Evolutionary conservation across 176 grass and related monocot genomes (phyloP).

Genomic region (Raddia distichophylla): DNA sequence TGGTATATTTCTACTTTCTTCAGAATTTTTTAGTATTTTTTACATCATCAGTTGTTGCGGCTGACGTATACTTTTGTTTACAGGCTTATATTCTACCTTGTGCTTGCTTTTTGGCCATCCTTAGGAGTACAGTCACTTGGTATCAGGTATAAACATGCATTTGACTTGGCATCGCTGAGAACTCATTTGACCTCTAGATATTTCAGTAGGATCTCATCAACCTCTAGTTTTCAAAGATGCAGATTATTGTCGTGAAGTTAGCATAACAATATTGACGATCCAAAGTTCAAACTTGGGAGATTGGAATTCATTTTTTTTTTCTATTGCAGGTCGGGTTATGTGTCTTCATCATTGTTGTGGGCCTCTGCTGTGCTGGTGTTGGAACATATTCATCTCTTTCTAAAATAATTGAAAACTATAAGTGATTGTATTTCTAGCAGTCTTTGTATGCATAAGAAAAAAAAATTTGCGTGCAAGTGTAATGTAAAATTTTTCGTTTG

Average conservation of each 20-base stretch:
- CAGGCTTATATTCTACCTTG: slow-evolving; percentile 75
- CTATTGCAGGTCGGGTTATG: slow-evolving; percentile 48
- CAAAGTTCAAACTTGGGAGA: background rate
- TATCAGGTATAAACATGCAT: slow-evolving; percentile 44
- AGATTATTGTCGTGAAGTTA: background rate
- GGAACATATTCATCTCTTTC: slow-evolving; percentile 67
- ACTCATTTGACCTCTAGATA: background rate
- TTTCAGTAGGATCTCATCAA: background rate
- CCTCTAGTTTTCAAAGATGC: background rate
- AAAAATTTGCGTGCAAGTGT: background rate
- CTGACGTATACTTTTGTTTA: background rate
- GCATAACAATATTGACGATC: background rate
- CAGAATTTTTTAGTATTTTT: background rate
- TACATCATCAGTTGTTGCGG: background rate
- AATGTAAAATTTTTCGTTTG: background rate
- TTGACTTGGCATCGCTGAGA: background rate
- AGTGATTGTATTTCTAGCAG: slow-evolving; percentile 18
- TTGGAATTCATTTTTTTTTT: background rate
- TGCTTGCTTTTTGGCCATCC: slow-evolving; percentile 70
- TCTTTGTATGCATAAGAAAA: slow-evolving; percentile 4
- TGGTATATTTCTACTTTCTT: slow-evolving; percentile 48
- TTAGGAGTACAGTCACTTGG: slow-evolving; percentile 54
- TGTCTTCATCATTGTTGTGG: slow-evolving; percentile 50
- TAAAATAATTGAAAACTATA: slow-evolving; percentile 59
- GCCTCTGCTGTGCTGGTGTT: slow-evolving; percentile 45